Evolutionary conservation across 371 early-diverging fungal species (phyloP), one percentile per base, ranked within the genome.

Genomic region (Apophysomyces elegans): DNA sequence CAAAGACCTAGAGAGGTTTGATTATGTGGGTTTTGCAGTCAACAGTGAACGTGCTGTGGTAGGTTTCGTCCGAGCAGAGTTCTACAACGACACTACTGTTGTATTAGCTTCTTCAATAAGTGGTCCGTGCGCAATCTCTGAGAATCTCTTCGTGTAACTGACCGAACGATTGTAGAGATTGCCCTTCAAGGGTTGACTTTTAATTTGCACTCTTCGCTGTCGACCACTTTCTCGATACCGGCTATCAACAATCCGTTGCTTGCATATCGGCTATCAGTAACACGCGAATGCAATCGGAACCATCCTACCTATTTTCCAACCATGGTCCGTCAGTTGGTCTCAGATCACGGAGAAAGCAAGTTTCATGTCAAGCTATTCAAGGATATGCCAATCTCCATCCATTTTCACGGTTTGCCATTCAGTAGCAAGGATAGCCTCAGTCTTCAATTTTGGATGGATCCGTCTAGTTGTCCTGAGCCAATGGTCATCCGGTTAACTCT

Each of bases 381-480:
- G 14, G 16, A 43, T 8, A 8, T 32, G 3, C 39, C 54, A 1
- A 18, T 78, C 56, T 41, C 46, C 72, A 3, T 78, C 66, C 60
- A 78, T 62, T 70, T 79, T 43, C 74, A 79, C 59, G 69, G 65
- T 57, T 59, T 64, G 13, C 21, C 57, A 1, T 45, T 26, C 41
- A 62, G 50, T 1, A 71, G 80, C 61, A 38, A 38, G 11, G 32
- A 59, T 16, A 90, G 90, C 3, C 56, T 90, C 5, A 69, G 76
- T 41, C 64, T 93, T 14, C 80, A 81, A n/a, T 76, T 91, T 56
- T 90, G 88, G 83, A 81, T 79, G 5, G 54, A 50, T 11, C 21
- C 54, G 54, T 47, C 82, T 84, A 1, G 78, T 77, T 39, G 62
- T 76, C 0, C 54, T 86, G 18, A 70, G 78, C 7, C 54, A 1